Evolutionary conservation across 2,329 filamentous ascomycete genomes (phyloP), one percentile per base, ranked within the genome.

Genomic region (Colletotrichum gigasporum): DNA sequence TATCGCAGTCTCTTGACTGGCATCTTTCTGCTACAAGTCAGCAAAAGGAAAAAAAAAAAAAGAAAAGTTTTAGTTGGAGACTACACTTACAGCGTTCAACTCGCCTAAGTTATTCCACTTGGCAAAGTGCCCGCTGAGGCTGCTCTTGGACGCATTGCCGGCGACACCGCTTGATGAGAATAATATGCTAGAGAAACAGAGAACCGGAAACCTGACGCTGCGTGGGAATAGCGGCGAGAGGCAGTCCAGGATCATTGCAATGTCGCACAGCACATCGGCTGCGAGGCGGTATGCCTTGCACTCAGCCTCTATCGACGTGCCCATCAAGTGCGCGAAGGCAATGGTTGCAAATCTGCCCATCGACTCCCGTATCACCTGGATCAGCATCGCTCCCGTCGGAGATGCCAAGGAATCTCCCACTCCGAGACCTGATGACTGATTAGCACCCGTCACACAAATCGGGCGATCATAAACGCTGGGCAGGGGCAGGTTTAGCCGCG

Each of bases 31-130:
- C 6, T 12, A 3, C 2, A 3, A 26, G 3, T 61, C 9, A 61
- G 41, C 0, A 0, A 24, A 2, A 18, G 7, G 18, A 5, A 9
- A 5, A 1, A 18, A 5, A 2, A 5, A 3, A 16, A 0, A 1
- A 4, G 8, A 26, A n/a, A n/a, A n/a, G 6, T 37, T 35, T 3
- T 4, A 2, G 9, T 1, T 12, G 0, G 3, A 22, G 22, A 12
- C 0, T 0, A 4, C 0, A 35, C 62, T 32, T 28, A 65, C 62
- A 16, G 62, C 62, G 2, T 65, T 65, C 1, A 65, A 35, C 26
- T 65, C 62, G 16, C 62, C 62, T 3, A 65, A n/a, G 18, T 65
- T 65, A 1, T 65, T 65, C 62, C 62, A 65, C 22, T 62, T 61
- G 5, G 62, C 62, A 39, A 65, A 65, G 34, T 65, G 62, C 3